A percentile compares a stretch with the other conserved stretches of the same genome.
Conservation (phyloP, 192 early-diverging fungal genomes). For the Podila horticola region DNA sequence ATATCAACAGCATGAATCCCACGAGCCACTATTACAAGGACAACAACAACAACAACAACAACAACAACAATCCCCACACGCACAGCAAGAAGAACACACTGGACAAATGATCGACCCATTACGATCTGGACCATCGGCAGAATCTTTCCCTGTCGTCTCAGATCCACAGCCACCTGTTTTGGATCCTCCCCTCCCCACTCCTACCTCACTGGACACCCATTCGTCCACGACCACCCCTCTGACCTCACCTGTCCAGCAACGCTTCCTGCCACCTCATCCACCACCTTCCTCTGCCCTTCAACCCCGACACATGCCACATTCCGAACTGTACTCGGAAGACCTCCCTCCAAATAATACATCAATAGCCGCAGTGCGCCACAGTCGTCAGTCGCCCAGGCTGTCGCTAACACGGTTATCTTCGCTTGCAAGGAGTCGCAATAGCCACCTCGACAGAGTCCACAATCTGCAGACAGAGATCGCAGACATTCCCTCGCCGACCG, state of each 20-base stretch:
- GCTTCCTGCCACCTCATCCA: neutral
- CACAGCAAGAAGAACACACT: neutral
- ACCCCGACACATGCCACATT: neutral
- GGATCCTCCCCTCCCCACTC: neutral
- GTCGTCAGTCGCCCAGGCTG: neutral
- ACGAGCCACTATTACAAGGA: neutral
- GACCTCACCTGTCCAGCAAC: neutral
- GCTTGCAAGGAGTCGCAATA: conserved; percentile 1
- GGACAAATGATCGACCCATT: neutral
- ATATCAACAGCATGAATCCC: neutral
- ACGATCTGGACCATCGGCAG: neutral
- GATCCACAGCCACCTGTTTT: neutral
- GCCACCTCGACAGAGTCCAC: neutral
- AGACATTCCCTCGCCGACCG: conserved; percentile 20
- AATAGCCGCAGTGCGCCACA: neutral
- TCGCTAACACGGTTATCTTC: neutral
- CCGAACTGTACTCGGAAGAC: neutral
- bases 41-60: neutral
- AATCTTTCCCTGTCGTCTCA: neutral
- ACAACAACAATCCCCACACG: conserved; percentile 5
- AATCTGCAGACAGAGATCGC: neutral
- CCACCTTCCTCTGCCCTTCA: neutral
- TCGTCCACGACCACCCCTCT: neutral
- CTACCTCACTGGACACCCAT: neutral
- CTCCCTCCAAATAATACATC: neutral